Evolutionary conservation across 1,139 yeast genomes (phyloP).

Genomic region (Kurtzmaniella natalensis): DNA sequence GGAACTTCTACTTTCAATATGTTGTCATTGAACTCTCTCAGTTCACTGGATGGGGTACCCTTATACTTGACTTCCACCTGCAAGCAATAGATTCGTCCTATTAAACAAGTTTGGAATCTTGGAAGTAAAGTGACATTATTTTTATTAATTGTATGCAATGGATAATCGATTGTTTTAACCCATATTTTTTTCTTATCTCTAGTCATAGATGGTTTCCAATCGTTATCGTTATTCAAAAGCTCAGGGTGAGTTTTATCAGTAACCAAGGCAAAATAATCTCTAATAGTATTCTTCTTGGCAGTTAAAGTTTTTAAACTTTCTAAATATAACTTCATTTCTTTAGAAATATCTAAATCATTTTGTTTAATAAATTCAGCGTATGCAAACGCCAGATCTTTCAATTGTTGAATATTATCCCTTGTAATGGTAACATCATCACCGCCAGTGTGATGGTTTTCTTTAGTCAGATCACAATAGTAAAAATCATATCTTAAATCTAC

Average conservation of each 20-base stretch:
- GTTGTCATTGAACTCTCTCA: constrained; percentile 32
- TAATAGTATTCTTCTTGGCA: constrained; percentile 38
- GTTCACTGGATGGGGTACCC: constrained; percentile 28
- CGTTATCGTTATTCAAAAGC: constrained; percentile 17
- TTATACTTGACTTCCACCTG: constrained; percentile 37
- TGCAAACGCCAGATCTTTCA: constrained; percentile 32
- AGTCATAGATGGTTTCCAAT: constrained; percentile 27
- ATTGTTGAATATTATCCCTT: constrained; percentile 29
- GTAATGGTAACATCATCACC: constrained; percentile 31
- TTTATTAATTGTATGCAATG: constrained; percentile 31
- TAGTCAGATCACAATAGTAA: constrained; percentile 30
- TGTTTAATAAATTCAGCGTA: constrained; percentile 34
- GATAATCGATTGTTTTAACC: constrained; percentile 26
- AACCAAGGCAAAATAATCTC: constrained; percentile 31
- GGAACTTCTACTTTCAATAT: constrained; percentile 38
- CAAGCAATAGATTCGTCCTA: constrained; percentile 40
- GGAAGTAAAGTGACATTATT: constrained; percentile 39
- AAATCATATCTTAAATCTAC: constrained; percentile 39
- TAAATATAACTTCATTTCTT: constrained; percentile 32
- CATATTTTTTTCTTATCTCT: constrained; percentile 19
- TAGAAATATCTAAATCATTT: constrained; percentile 29
- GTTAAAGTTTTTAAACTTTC: constrained; percentile 38
- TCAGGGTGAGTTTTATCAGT: constrained; percentile 20
- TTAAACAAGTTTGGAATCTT: constrained; percentile 41
- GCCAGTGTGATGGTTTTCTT: constrained; percentile 10